Evolutionary conservation across 352 stramenopile genomes (phyloP), one percentile per base, ranked within the genome.

Genomic region (Elongisporangium prolatum): DNA sequence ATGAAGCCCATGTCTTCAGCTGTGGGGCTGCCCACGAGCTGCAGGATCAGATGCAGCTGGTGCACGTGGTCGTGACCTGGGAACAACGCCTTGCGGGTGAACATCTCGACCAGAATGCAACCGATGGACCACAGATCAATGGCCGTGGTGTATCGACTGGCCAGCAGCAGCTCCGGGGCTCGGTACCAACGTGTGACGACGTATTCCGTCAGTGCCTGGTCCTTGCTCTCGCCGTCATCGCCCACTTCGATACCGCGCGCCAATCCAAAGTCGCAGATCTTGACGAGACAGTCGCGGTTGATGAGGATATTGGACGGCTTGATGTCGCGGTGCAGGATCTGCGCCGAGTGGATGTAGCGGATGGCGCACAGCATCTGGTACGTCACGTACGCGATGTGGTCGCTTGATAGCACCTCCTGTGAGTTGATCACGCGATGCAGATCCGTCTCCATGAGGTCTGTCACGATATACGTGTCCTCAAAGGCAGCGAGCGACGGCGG

Each of bases 51-150:
- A 62, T 97, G 98, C 25, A 99, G 72, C 58, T 94, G 85, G 54
- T 94, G 85, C 21, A 94, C 82, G 62, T 94, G 83, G 56, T 94
- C 85, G 53, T 94, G 85, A 11, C 85, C 85, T 0, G 85, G 85
- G 38, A 94, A 94, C 0, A 94, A 62, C 34, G 85, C 75, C 59
- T 84, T 91, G 24, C 85, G 78, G 1, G 74, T 88, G 53, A 99
- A 96, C 63, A 99, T 91, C 72, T 99, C 98, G 11, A 93, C 97
- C 58, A 99, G 89, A 61, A 99, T 99, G 71, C 98, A 99, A 5
- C 97, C 98, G 7, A 99, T 92, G 57, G 84, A 91, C 95, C 95
- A 99, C 9, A 98, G 68, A 68, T 99, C 96, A 59, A 99, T 96
- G 9, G 89, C 78, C 38, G 96, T 92, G 24, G 89, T 90, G 72